phyloP scores from a whole-genome alignment of 768 basidiomycete species.

The Boletus rex-veris region DNA sequence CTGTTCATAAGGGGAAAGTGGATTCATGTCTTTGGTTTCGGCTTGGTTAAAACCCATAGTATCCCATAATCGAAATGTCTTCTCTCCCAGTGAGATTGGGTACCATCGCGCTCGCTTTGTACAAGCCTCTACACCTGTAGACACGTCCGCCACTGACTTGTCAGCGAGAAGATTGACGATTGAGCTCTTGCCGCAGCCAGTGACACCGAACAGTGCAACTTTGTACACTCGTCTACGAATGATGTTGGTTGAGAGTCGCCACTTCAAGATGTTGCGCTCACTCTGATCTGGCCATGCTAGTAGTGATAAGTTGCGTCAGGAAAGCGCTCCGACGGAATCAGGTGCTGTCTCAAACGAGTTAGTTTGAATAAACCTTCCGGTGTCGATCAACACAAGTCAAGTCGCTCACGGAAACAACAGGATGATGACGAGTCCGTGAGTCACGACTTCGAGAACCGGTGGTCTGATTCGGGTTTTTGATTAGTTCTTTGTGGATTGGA shows the following conservation, averaged over 20 bases:
- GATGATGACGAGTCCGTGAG: background rate
- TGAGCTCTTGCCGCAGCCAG: constrained; percentile 31
- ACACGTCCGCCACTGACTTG: constrained; percentile 25
- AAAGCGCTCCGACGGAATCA: background rate
- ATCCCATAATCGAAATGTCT: constrained; percentile 30
- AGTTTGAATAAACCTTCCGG: background rate
- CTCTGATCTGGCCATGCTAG: constrained; percentile 11
- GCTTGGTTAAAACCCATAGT: constrained; percentile 34
- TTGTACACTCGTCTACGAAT: constrained; percentile 19
- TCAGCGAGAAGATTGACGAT: constrained; percentile 30
- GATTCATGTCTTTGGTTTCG: constrained; percentile 10
- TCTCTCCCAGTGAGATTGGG: constrained; percentile 19
- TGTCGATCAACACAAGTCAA: background rate
- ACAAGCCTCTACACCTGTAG: constrained; percentile 29
- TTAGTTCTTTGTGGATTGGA: background rate
- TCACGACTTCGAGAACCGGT: background rate
- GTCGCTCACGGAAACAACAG: constrained; percentile 5
- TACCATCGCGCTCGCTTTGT: constrained; percentile 30
- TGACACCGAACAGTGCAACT: constrained; percentile 27
- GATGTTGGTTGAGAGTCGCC: background rate
- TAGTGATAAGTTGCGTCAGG: background rate
- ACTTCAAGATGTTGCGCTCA: constrained; percentile 9
- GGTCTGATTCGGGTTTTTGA: background rate
- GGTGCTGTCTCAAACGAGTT: background rate
- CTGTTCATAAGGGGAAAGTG: constrained; percentile 25